A percentile compares a stretch with the other conserved stretches of the same genome.
Evolutionary conservation across 805 yeast genomes (phyloP).

Genomic region (Zygosaccharomyces rouxii): DNA sequence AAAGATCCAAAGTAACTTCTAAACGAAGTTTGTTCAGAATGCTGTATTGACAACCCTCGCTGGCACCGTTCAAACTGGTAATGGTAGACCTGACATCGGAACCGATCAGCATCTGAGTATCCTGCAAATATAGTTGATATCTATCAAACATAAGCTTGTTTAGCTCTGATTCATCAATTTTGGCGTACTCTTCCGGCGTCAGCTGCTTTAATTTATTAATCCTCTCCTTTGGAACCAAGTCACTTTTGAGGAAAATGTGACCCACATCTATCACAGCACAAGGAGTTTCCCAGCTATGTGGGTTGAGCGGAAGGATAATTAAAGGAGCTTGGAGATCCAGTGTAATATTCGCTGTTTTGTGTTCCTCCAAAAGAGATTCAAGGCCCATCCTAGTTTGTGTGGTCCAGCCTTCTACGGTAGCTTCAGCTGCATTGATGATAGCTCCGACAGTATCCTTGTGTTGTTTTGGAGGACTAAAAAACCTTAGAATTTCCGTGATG

Average conservation of each 20-base stretch:
- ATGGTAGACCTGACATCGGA: slow-evolving; percentile 74
- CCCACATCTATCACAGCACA: slow-evolving; percentile 95
- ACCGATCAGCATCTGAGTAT: slow-evolving; percentile 86
- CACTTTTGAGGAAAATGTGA: slow-evolving; percentile 78
- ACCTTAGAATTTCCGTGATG: slow-evolving; percentile 64
- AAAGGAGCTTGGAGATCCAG: slow-evolving; percentile 93
- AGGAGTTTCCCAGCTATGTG: slow-evolving; percentile 74
- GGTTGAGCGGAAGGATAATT: slow-evolving; percentile 78
- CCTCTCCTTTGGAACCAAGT: slow-evolving; percentile 65
- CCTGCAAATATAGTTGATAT: slow-evolving; percentile 68
- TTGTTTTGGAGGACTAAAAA: slow-evolving; percentile 82
- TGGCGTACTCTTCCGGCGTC: slow-evolving; percentile 66
- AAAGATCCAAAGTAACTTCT: slow-evolving; percentile 69
- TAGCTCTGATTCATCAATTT: slow-evolving; percentile 41
- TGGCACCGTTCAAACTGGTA: slow-evolving; percentile 54
- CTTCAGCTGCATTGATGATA: slow-evolving; percentile 89
- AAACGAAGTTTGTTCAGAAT: slow-evolving; percentile 74
- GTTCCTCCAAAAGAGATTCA: slow-evolving; percentile 91
- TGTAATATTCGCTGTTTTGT: slow-evolving; percentile 79
- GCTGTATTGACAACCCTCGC: slow-evolving; percentile 41
- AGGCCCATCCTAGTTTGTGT: slow-evolving; percentile 86
- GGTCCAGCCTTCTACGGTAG: slow-evolving; percentile 87
- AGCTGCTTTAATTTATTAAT: slow-evolving; percentile 67
- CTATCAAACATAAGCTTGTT: slow-evolving; percentile 85
- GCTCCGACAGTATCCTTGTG: slow-evolving; percentile 88